These are phyloP conservation scores for Suaeda aralocaspica DNA, from an alignment of 148 eudicot genomes.

Conservation along the genomic window DNA sequence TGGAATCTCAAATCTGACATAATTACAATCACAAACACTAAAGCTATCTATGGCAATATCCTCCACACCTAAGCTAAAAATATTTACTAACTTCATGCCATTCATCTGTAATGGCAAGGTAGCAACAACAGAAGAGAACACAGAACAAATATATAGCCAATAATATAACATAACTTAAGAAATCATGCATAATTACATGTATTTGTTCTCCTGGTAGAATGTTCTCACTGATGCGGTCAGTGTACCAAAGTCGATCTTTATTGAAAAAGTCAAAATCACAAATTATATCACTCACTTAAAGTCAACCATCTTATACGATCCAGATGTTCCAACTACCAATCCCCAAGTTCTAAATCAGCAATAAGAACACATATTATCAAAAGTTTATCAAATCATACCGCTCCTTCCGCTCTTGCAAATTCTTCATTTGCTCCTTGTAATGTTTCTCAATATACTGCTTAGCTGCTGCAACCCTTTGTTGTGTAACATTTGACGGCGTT, in stretches of 20 bases:
- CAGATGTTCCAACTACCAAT: background rate
- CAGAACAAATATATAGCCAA: background rate
- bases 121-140: background rate
- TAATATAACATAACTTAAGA: background rate
- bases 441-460: constrained; percentile 98
- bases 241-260: background rate
- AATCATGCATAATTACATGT: background rate
- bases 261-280: background rate
- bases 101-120: background rate
- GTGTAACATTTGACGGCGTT: constrained; percentile 66
- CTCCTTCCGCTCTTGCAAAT: constrained; percentile 89
- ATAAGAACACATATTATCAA: constrained; percentile 2
- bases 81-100: background rate
- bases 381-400: constrained; percentile 47
- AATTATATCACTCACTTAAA: constrained; percentile 5
- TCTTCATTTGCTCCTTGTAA: constrained; percentile 99
- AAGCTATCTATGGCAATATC: background rate
- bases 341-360: constrained; percentile 1
- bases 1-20: background rate
- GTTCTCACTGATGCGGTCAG: background rate
- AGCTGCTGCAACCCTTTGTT: constrained; percentile 90
- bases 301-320: constrained; percentile 7
- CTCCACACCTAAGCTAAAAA: too few relatives aligned
- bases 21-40: background rate
- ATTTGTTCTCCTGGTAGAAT: constrained; percentile 8